Percentiles rank a stretch among this genome's conserved stretches.
phyloP scores from a whole-genome alignment of 139 green algal species.

The Chara braunii region DNA sequence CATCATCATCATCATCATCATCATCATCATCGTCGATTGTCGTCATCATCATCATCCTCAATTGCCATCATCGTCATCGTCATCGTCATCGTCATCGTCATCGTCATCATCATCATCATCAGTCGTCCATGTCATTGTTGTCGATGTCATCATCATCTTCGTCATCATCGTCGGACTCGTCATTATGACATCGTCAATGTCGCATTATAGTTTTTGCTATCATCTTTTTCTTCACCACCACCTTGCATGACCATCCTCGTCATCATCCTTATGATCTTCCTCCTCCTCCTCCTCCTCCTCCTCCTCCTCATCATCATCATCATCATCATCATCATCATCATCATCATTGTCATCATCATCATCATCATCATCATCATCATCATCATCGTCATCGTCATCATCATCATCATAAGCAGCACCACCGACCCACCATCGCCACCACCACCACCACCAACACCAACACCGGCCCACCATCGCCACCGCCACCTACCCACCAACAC shows the following conservation, averaged over 20 bases:
- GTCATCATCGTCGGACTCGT: slow-evolving; percentile 6
- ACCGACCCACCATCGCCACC: neutral
- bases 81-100: slow-evolving; percentile 1
- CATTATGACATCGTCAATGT: slow-evolving; percentile 7
- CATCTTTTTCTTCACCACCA: slow-evolving; percentile 1
- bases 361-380: slow-evolving; percentile 7
- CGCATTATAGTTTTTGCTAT: slow-evolving; percentile 3
- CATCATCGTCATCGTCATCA: neutral
- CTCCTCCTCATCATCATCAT: slow-evolving; percentile 1
- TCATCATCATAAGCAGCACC: neutral
- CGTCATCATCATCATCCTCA: slow-evolving; percentile 14
- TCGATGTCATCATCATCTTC: slow-evolving; percentile 8
- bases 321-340: slow-evolving; percentile 6
- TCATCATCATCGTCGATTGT: slow-evolving; percentile 15
- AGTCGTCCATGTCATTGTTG: slow-evolving; percentile 1
- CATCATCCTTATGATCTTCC: neutral
- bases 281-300: neutral
- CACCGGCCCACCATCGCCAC: neutral
- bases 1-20: slow-evolving; percentile 9
- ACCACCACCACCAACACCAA: neutral
- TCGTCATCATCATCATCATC: slow-evolving; percentile 6
- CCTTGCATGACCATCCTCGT: neutral
- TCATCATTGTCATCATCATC: slow-evolving; percentile 6
- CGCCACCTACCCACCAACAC: neutral
- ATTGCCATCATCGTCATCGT: slow-evolving; percentile 2